Base-by-base conservation (phyloP, 495 filamentous ascomycete species). In the Lentithecium fluviatile region DNA sequence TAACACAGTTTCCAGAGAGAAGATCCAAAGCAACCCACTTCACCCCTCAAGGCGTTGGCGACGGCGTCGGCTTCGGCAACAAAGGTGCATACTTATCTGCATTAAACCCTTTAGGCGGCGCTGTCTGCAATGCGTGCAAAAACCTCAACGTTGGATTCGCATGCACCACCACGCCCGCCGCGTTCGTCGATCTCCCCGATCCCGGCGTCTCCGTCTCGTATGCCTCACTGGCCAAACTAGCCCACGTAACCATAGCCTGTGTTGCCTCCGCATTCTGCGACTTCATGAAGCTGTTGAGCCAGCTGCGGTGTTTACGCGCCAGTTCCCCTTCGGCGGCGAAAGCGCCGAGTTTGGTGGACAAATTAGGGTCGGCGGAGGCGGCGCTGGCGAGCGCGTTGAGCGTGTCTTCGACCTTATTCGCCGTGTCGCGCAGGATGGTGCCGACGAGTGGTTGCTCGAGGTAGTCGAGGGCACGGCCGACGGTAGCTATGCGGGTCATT, bases 61-160 rank as follows among this genome's bases (percentile, higher is more conserved):
- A n/a, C n/a, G n/a, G n/a, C n/a, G n/a, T n/a, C n/a, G n/a, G n/a
- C n/a, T n/a, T n/a, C n/a, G n/a, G 29, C 10, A 32, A 32, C 29
- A 55, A 21, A 2, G 36, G 52, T 13, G 26, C 17, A 48, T 47
- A 57, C 23, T 2, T 37, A 11, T 4, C 4, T 32, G 29, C 54
- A 21, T 47, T 21, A 57, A 57, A 57, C 20, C 54, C 54, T 2
- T 20, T 36, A 15, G 54, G 54, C 19, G 54, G 54, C 1, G 29
- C 10, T 12, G 43, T 48, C 43, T 57, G 54, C 26, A 57, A 48
- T 15, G 42, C 43, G 21, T 36, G 19, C 25, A 57, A 23, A 32
- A 57, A 57, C 8, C 21, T 48, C 43, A 57, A 21, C 54, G 54
- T 57, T 24, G 42, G 54, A 26, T 57, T 32, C 26, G 40, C 13